Conservation (phyloP, 768 basidiomycete genomes). For the Peribolospora baueri region DNA sequence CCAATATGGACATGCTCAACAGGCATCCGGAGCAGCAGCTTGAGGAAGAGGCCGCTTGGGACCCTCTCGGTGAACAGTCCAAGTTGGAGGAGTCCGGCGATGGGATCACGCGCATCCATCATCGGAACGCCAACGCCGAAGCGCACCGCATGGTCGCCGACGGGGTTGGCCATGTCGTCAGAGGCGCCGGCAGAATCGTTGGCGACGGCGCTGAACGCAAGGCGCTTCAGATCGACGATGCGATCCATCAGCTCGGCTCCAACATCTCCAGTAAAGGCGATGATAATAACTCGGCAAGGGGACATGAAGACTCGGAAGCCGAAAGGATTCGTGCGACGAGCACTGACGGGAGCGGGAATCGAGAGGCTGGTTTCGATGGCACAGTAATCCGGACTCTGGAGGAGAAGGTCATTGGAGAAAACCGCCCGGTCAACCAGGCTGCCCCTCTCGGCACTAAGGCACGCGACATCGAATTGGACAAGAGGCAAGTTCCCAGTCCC, state of each 20-base stretch:
- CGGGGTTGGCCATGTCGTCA: background rate
- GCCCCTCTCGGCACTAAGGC: background rate
- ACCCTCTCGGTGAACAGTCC: conserved; percentile 39
- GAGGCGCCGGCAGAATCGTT: background rate
- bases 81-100: conserved; percentile 13
- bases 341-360: conserved; percentile 15
- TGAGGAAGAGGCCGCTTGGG: conserved; percentile 35
- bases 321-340: conserved; percentile 10
- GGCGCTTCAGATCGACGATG: background rate
- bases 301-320: conserved; percentile 23
- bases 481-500: no score
- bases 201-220: conserved; percentile 1
- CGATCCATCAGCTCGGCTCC: background rate
- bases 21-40: conserved; percentile 7
- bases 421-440: conserved; percentile 12
- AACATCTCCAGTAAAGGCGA: background rate
- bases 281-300: conserved; percentile 10
- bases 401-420: conserved; percentile 36
- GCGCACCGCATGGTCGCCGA: background rate
- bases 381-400: conserved; percentile 44
- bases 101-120: background rate
- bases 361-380: conserved; percentile 30
- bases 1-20: conserved; percentile 7
- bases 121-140: background rate
- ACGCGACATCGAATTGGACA: conserved; percentile 11